Base-by-base conservation (phyloP, 164 flowering plant genomes). In the Dillenia suffruticosa region DNA sequence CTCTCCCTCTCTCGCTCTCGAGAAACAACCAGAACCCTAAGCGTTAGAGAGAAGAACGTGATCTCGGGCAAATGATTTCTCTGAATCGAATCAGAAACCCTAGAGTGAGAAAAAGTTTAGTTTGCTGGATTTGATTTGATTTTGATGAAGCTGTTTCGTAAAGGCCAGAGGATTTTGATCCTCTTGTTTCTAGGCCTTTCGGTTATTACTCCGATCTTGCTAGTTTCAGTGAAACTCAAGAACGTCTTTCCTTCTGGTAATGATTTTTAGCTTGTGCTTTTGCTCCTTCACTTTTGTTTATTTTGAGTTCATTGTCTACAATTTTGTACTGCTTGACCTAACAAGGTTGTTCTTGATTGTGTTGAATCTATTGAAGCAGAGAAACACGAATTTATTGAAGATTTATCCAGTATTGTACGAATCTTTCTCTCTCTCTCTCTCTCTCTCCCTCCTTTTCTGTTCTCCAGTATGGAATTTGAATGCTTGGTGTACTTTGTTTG, bases 121-220 rank as follows among this genome's bases (percentile, higher is more conserved):
- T 54, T 50, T 26, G 2, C 4, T 26, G 2, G 40, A 26, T 48
- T 46, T 44, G 43, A 10, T 26, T 43, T 51, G 49, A n/a, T 58
- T 59, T 77, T 66, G 82, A 89, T 83, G 96, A 83, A 75, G 82
- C 72, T 63, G 58, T 19, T 62, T 66, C 81, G 72, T 9, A 79
- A 78, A 67, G 76, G 86, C 60, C 78, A 76, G 86, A 82, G 89
- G 90, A 85, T 81, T 54, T n/a, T 78, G n/a, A 73, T 89, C 86
- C 90, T 89, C 91, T 74, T 66, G 6, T 64, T 85, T 51, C 85
- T 89, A 24, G 70, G 65, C n/a, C 11, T 85, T 43, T 76, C 86
- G 17, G 84, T 92, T 9, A 44, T 85, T 8, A 76, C 82, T 61
- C 96, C 98, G 0, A 52, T 92, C 51, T n/a, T 86, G 49, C 62